Conservation (phyloP, 2,329 filamentous ascomycete species). For the Cordyceps militaris region DNA sequence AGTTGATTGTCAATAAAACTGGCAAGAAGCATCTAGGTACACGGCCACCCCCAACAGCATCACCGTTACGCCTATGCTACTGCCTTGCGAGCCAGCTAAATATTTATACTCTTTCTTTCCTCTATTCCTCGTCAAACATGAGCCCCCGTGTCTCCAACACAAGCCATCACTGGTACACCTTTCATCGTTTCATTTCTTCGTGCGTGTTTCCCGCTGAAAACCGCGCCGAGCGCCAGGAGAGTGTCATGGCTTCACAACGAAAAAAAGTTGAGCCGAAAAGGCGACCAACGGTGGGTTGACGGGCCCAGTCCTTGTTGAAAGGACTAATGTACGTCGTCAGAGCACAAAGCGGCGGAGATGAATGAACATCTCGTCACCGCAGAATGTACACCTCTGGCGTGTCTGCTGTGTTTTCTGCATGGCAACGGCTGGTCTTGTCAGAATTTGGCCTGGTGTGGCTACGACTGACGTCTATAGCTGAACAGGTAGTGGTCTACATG, state of each 20-base stretch:
- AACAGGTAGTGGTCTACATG: background rate
- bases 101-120: background rate
- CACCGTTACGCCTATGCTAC: background rate
- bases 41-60: background rate
- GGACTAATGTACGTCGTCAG: background rate
- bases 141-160: background rate
- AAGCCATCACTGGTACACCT: background rate
- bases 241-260: background rate
- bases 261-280: background rate
- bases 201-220: background rate
- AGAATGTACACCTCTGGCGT: background rate
- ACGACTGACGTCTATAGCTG: background rate
- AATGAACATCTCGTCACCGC: background rate
- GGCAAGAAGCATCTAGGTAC: background rate
- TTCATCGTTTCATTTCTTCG: background rate
- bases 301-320: slow-evolving; percentile 11
- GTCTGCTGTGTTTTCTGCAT: background rate
- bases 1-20: background rate
- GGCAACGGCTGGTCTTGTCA: background rate
- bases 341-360: background rate
- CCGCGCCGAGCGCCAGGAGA: background rate
- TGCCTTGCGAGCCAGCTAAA: background rate
- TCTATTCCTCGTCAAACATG: background rate
- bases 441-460: background rate
- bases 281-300: background rate